phyloP scores from a whole-genome alignment of 139 green algal genomes.

The Tetradesmus lagerheimii region DNA sequence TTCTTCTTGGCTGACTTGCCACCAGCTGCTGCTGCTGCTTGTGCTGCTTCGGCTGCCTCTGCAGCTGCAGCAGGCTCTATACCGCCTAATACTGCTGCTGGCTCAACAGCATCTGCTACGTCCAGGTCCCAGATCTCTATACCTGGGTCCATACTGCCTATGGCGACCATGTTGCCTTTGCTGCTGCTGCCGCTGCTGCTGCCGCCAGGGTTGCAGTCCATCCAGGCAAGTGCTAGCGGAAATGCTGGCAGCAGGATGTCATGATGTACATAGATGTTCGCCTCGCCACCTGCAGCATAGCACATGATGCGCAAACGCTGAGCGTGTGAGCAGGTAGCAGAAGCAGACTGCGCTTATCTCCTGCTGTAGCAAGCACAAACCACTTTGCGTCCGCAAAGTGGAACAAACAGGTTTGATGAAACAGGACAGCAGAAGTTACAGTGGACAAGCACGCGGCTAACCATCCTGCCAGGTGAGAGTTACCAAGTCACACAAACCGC shows the following conservation, averaged over 20 bases:
- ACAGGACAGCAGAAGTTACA: no score
- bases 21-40: constrained; percentile 32
- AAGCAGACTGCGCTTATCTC: neutral
- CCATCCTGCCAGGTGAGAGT: no score
- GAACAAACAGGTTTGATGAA: no score
- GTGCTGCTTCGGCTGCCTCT: constrained; percentile 25
- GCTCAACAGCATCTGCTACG: constrained; percentile 90
- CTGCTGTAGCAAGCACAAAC: no score
- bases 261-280: constrained; percentile 97
- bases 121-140: constrained; percentile 99
- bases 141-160: constrained; percentile 92
- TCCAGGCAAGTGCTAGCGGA: constrained; percentile 91
- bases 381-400: no score
- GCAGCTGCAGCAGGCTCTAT: constrained; percentile 52
- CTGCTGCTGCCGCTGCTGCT: neutral
- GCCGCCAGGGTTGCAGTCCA: constrained; percentile 78
- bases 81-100: constrained; percentile 84
- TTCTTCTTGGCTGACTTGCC: constrained; percentile 55
- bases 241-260: constrained; percentile 96
- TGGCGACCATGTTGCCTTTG: constrained; percentile 86
- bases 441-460: no score
- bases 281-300: constrained; percentile 54
- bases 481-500: no score
- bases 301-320: neutral
- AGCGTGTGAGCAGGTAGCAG: neutral